Conservation (phyloP, 306 rosid genomes). For the Parietaria judaica region DNA sequence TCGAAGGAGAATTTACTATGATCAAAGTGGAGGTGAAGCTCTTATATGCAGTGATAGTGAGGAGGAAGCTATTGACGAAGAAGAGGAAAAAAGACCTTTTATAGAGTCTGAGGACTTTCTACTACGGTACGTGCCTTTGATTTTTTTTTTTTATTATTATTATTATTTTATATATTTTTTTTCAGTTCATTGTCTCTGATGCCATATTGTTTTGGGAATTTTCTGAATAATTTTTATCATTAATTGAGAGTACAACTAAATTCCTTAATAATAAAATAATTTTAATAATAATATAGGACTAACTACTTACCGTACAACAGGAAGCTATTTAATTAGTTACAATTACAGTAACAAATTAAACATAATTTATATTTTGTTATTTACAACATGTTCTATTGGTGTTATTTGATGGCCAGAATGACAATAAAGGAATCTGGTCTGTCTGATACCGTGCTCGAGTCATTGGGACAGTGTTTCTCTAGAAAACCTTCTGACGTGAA, state of each 20-base stretch:
- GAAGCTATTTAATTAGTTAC: too few relatives aligned
- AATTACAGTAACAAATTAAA: too few relatives aligned
- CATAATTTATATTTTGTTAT: constrained; percentile 6
- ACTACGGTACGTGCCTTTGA: constrained; percentile 56
- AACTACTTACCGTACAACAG: too few relatives aligned
- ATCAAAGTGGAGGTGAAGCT: constrained; percentile 96
- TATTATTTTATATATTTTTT: too few relatives aligned
- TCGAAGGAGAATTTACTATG: constrained; percentile 95
- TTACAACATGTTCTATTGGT: constrained; percentile 20
- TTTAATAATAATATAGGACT: too few relatives aligned
- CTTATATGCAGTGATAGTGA: constrained; percentile 98
- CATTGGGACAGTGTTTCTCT: constrained; percentile 71
- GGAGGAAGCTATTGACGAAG: constrained; percentile 84
- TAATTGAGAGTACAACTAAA: too few relatives aligned
- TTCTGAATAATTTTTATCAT: too few relatives aligned
- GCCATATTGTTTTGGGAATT: background rate
- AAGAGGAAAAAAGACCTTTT: constrained; percentile 81
- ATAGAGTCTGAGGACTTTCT: constrained; percentile 86
- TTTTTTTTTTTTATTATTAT: too few relatives aligned
- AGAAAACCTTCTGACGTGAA: constrained; percentile 65
- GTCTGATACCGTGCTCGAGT: constrained; percentile 62
- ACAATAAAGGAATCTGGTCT: constrained; percentile 65
- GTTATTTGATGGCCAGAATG: constrained; percentile 43
- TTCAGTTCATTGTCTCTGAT: too few relatives aligned
- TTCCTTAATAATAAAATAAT: too few relatives aligned